These are phyloP conservation scores for Dactylonectria estremocensis DNA, from an alignment of 2,329 filamentous ascomycete species.

Conservation along the genomic window DNA sequence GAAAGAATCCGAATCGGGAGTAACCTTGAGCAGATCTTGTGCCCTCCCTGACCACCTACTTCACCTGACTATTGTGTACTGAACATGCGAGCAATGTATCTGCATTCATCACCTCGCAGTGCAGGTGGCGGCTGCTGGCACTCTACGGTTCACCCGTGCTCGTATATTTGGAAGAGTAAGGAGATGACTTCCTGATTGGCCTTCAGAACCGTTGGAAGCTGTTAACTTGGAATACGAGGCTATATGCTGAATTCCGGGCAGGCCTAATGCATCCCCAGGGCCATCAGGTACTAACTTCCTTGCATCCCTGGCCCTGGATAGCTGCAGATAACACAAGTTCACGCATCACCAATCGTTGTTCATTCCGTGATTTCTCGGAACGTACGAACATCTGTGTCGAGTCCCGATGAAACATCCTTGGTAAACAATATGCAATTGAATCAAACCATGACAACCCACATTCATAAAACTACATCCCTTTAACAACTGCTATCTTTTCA, in stretches of 20 bases:
- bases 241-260: neutral
- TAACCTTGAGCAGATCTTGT: conserved; percentile 9
- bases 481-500: no score
- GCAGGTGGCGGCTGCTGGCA: neutral
- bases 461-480: neutral
- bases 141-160: neutral
- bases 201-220: neutral
- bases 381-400: neutral
- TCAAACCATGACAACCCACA: neutral
- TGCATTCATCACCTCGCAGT: neutral
- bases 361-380: conserved; percentile 13
- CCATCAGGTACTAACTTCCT: neutral
- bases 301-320: conserved; percentile 1
- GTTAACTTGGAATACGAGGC: neutral
- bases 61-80: neutral
- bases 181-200: neutral
- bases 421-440: neutral
- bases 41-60: neutral
- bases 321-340: conserved; percentile 6
- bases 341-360: conserved; percentile 2
- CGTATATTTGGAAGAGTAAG: neutral
- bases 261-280: neutral
- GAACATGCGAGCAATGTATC: neutral
- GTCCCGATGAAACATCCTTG: neutral
- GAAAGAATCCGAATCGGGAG: neutral